Evolutionary conservation across 1,284 basidiomycete species (phyloP), one percentile per base, ranked within the genome.

Genomic region (Malassezia sympodialis): DNA sequence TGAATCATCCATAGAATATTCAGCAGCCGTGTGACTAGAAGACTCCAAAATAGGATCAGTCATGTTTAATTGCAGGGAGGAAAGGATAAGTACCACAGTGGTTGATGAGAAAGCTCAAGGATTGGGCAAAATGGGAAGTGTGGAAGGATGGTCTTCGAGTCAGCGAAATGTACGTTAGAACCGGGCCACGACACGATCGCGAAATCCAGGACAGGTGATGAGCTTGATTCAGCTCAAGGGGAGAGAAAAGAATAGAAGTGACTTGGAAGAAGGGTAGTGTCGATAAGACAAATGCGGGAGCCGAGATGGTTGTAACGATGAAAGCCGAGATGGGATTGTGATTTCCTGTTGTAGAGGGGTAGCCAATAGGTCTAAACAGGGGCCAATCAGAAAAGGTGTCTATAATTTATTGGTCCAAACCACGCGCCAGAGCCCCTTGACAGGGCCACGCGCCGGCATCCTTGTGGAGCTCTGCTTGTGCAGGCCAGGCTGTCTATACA

Each of bases 1-100:
- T 6, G 46, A 49, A 19, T 49, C 34, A 23, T 31, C 24, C 46
- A 49, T 39, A 17, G 35, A 35, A 26, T 39, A 28, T 27, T 49
- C 41, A 27, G 41, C 23, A 15, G 41, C 8, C 11, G 41, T 27
- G 14, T 26, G 41, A 43, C 12, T 11, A 21, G 19, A 21, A 39
- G 37, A 12, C 24, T 43, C 24, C 24, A 27, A 12, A 12, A 43
- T 28, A 43, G 24, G 19, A 43, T 27, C 41, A 27, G n/a, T 43
- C 24, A 43, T 27, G n/a, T 14, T 5, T 43, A 12, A 27, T n/a
- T 4, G 24, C 27, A 14, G 27, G 12, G 27, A n/a, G 10, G 41
- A 43, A 43, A 27, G 10, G 27, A 27, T 8, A 4, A 27, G n/a
- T n/a, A 43, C 15, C 23, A 4, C 24, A 11, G 24, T 27, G 21